Base-by-base conservation (phyloP, 768 basidiomycete genomes). In the Agaricus sinodeliciosus region DNA sequence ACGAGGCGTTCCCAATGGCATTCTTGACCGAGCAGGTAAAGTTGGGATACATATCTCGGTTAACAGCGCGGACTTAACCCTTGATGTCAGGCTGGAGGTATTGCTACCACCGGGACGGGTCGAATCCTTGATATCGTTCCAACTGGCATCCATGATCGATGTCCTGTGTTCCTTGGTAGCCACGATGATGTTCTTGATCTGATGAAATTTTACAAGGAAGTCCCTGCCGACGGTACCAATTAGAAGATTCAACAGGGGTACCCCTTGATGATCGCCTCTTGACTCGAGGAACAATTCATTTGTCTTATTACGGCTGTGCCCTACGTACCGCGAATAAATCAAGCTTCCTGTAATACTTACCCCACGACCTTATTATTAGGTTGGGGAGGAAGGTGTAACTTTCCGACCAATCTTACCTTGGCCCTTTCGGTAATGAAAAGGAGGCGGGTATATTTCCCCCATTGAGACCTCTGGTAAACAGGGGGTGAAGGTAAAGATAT, bases 1-100 rank as follows among this genome's bases (percentile, higher is more conserved):
- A 98, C 61, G 96, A 98, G 70, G 95, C 92, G 3, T 97, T 96
- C 78, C 95, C 94, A 16, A 96, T 97, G 94, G 89, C 93, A 8
- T 94, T 86, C 72, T 70, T 97, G 65, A 93, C 84, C 2, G 94
- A 97, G 63, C 93, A 95, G 80, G 90, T 87, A 55, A n/a, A 44
- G 77, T 48, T 4, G 40, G 7, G 6, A 13, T 11, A 27, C 6
- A 18, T 41, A 4, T 7, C 13, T 26, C n/a, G 25, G 16, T 13
- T 7, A 8, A 9, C 4, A 36, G 19, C 26, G 11, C 19, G 19
- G 22, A 39, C 5, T 15, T 43, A 19, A 48, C 6, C 9, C 27
- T 15, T 19, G 63, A 57, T 35, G 48, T 56, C 51, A 96, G 87
- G 96, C 96, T 28, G 96, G 96, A 16, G 96, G 96, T 25, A 72